Evolutionary conservation across 768 basidiomycete genomes (phyloP), one percentile per base, ranked within the genome.

Genomic region (Dictyophora rubrovolvata): DNA sequence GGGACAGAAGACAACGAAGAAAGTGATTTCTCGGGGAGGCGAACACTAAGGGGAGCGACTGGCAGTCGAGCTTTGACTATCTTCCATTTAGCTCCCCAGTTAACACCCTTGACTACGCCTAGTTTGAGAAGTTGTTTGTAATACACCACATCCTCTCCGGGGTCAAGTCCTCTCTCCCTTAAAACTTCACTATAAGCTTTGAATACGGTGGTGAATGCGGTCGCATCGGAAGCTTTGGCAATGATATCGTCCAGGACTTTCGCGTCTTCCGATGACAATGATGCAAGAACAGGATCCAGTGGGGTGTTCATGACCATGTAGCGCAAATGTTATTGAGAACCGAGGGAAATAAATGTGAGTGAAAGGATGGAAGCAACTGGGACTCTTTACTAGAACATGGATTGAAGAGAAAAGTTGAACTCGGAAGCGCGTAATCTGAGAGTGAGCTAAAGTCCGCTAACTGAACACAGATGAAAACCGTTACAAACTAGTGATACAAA

Each of bases 111-210:
- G 65, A 93, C 67, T 47, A 87, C 89, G 50, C 88, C 88, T 2
- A 94, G 74, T 69, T 93, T 91, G 60, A 94, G 72, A 33, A 94
- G 70, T 68, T 89, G 87, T 18, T 83, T 82, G 68, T 93, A 94
- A 66, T 86, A 89, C 3, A 85, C 74, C 10, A 88, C 87, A 68
- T 92, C 91, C 8, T 79, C 75, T 62, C 85, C 82, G 20, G 84
- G 78, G 62, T 91, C 87, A n/a, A 92, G 71, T 2, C 85, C 85
- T 1, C 84, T 79, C 63, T 87, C 85, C 60, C 79, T 78, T 21
- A 93, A 72, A 20, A 91, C 80, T 59, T 87, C 84, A 65, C 85
- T 88, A 70, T 93, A 93, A 0, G 89, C 86, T 67, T 87, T 89
- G 76, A 90, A 84, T n/a, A 91, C 80, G 5, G 81, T 79, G 42